Base-by-base conservation (phyloP, 2,329 filamentous ascomycete species). In the Hypoxylon sp. region DNA sequence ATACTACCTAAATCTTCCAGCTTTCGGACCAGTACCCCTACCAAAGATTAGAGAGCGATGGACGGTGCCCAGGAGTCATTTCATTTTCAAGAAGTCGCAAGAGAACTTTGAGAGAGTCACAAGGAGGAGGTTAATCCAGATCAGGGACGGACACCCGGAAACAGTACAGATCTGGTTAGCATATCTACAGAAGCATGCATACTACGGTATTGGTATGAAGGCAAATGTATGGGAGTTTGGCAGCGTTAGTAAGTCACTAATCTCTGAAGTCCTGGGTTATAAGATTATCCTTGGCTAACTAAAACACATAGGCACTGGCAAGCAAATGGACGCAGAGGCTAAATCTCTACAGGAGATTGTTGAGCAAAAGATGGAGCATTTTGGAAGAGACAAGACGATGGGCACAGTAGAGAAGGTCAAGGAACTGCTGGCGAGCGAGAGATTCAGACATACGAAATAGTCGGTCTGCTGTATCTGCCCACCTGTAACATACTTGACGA, bases 201-300 rank as follows among this genome's bases (percentile, higher is more conserved):
- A 96, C 79, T 93, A 97, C 73, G 96, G 96, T n/a, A 91, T 98
- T 43, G 96, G 96, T 75, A 97, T 99, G 94, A 99, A 99, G 86
- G 96, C 96, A 58, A 98, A 99, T 79, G 87, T 98, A 53, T 99
- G 92, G 90, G 93, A 97, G 77, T 94, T 93, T 80, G 89, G 91
- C 75, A 86, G 87, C 63, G 78, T 94, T 65, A 90, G 91, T 91
- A 86, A 69, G 81, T 78, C 55, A 50, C 69, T 50, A 65, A 60
- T 28, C 48, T 53, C 7, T 19, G 19, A 32, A 30, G 5, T 7
- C n/a, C 30, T 36, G 21, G 38, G 34, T 58, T 57, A 19, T 45
- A 6, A 38, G 9, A 19, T 19, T 25, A 45, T 36, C 46, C 21
- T 36, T 45, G 4, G 60, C 68, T 76, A 60, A 75, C 48, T 53